These are phyloP conservation scores for Stemphylium beticola DNA, from an alignment of 2,329 filamentous ascomycete genomes.

Conservation along the genomic window DNA sequence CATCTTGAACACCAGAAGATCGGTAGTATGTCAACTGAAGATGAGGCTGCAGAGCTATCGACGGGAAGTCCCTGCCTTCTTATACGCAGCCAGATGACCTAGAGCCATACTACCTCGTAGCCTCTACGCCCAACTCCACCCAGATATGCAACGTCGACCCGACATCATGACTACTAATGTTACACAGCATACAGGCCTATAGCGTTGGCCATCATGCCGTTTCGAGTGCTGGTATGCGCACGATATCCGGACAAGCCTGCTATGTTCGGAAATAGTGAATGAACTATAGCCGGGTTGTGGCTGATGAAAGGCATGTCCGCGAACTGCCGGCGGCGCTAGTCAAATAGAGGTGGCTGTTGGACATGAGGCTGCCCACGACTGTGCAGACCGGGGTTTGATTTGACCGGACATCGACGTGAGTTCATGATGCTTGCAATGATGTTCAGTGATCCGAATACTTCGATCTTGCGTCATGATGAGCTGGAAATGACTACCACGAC, in stretches of 20 bases:
- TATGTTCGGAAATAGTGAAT: neutral
- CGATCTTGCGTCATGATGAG: neutral
- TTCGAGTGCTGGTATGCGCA: neutral
- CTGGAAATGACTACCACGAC: neutral
- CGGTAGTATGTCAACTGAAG: neutral
- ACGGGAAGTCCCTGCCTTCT: neutral
- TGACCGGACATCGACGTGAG: neutral
- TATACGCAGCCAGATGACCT: neutral
- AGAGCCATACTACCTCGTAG: neutral
- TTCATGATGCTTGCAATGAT: neutral
- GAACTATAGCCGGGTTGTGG: neutral
- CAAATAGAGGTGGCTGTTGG: neutral
- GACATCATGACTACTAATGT: conserved; percentile 3
- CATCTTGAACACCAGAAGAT: neutral
- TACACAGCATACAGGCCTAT: neutral
- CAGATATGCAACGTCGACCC: neutral
- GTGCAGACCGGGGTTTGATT: neutral
- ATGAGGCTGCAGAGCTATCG: neutral
- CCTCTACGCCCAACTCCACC: neutral
- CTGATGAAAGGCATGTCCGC: neutral
- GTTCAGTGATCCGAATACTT: neutral
- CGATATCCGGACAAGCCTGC: neutral
- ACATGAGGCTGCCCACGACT: neutral
- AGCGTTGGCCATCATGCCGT: neutral
- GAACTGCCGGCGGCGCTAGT: neutral